Percentiles rank a stretch among this genome's conserved stretches.
phyloP scores from a whole-genome alignment of 1,139 yeast genomes.

The Arxiozyma telluris region DNA sequence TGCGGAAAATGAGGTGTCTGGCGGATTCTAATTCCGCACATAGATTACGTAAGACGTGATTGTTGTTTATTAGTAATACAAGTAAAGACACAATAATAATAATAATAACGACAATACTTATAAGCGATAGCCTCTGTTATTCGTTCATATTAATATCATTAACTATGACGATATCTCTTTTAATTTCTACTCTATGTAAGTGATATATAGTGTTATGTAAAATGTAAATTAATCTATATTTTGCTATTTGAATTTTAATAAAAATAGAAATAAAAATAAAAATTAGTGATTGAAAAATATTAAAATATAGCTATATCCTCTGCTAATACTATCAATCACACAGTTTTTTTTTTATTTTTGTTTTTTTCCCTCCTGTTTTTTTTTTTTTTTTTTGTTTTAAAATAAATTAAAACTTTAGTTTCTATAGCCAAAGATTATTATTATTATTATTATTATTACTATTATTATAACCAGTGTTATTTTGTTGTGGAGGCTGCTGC shows the following conservation, averaged over 20 bases:
- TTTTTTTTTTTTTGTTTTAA: too few relatives aligned
- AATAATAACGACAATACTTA: too few relatives aligned
- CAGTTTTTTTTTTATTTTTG: too few relatives aligned
- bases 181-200: too few relatives aligned
- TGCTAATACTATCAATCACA: not conserved
- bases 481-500: constrained; percentile 9
- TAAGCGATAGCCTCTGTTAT: too few relatives aligned
- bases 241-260: too few relatives aligned
- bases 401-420: not conserved
- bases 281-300: not conserved
- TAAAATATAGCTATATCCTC: not conserved
- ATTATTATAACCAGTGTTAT: too few relatives aligned
- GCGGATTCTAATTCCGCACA: not conserved
- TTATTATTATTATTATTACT: too few relatives aligned
- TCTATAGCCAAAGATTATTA: constrained; percentile 1
- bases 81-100: too few relatives aligned
- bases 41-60: not conserved
- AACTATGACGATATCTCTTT: not conserved
- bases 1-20: too few relatives aligned
- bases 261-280: not conserved
- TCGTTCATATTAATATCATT: not conserved
- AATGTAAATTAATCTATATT: not conserved
- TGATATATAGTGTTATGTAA: not conserved
- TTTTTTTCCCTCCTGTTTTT: not conserved
- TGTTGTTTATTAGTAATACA: not conserved